phyloP scores from a whole-genome alignment of 139 green algal species.

The Astrephomene gubernaculifera region DNA sequence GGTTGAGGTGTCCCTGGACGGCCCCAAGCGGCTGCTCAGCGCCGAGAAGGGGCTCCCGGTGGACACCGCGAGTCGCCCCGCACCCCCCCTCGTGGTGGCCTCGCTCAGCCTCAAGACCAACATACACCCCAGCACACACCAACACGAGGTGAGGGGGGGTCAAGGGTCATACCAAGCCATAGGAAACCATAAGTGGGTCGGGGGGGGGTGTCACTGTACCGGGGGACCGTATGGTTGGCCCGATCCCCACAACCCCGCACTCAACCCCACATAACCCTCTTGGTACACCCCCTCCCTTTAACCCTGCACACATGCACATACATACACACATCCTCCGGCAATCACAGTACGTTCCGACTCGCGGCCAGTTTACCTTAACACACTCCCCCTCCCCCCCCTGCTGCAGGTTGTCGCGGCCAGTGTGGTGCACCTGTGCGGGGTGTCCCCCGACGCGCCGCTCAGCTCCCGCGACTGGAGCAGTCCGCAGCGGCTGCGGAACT shows the following conservation, averaged over 20 bases:
- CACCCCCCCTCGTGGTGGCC: constrained; percentile 88
- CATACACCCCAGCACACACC: constrained; percentile 67
- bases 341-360: too few relatives aligned
- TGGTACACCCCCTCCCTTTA: too few relatives aligned
- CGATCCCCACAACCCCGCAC: too few relatives aligned
- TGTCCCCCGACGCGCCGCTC: constrained; percentile 72
- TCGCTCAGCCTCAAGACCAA: constrained; percentile 91
- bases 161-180: background rate
- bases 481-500: constrained; percentile 78
- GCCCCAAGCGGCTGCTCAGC: constrained; percentile 72
- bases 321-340: too few relatives aligned
- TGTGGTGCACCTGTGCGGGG: constrained; percentile 76
- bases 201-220: background rate
- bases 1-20: constrained; percentile 83
- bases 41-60: constrained; percentile 24
- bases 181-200: background rate
- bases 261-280: too few relatives aligned
- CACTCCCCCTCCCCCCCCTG: background rate
- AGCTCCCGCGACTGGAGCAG: constrained; percentile 77
- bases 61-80: constrained; percentile 39
- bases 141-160: constrained; percentile 52
- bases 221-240: too few relatives aligned
- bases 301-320: too few relatives aligned
- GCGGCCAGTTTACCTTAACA: too few relatives aligned
- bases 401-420: constrained; percentile 81